Conservation (phyloP, 2,329 filamentous ascomycete genomes). For the Sclerotinia nivalis region DNA sequence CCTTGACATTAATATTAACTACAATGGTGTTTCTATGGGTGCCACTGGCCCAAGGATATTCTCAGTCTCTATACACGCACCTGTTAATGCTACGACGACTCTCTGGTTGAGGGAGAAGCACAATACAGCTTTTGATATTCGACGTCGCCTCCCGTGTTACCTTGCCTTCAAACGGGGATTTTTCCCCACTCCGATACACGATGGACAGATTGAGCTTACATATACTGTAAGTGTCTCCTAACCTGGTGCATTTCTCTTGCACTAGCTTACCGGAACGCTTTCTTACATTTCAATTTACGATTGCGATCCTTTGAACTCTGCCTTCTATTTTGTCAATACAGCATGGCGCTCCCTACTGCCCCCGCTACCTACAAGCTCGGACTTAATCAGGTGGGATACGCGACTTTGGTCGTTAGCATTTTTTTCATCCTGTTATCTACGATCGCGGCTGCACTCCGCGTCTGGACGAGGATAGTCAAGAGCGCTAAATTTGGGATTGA, state of each 20-base stretch:
- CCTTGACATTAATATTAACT: neutral
- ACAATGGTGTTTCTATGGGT: neutral
- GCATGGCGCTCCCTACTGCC: neutral
- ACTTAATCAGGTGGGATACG: neutral
- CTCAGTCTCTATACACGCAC: neutral
- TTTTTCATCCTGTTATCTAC: neutral
- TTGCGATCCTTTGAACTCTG: neutral
- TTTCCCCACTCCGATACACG: neutral
- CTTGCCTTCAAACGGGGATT: neutral
- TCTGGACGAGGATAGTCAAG: neutral
- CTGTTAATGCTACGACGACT: neutral
- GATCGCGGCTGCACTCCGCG: neutral
- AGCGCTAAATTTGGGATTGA: conserved; percentile 5
- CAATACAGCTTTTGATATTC: neutral
- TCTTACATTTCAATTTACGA: neutral
- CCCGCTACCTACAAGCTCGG: neutral
- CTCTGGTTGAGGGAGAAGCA: neutral
- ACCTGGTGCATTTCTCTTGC: neutral
- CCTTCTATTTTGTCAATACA: neutral
- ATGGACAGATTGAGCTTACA: neutral
- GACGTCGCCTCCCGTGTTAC: neutral
- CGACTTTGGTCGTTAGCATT: neutral
- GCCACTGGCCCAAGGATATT: neutral
- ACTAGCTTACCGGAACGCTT: neutral
- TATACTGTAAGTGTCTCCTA: neutral